Conservation (phyloP, 1,139 yeast genomes). For the Arxiozyma slooffiae region DNA sequence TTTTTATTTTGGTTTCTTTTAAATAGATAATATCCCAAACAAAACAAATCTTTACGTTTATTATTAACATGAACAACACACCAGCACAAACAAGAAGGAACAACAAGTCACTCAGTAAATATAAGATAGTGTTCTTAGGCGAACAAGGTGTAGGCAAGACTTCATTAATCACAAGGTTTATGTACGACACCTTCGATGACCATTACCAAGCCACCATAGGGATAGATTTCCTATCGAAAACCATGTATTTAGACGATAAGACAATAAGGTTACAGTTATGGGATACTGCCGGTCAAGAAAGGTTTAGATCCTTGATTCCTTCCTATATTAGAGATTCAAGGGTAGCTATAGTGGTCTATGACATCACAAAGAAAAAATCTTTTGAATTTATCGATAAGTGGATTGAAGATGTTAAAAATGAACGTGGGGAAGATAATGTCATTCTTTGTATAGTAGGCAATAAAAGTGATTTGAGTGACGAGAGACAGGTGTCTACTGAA, state of each 20-base stretch:
- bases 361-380: slow-evolving; percentile 76
- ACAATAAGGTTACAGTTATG: slow-evolving; percentile 69
- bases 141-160: slow-evolving; percentile 97
- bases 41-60: too few relatives aligned
- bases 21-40: too few relatives aligned
- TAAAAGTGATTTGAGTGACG: slow-evolving; percentile 58
- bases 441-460: slow-evolving; percentile 71
- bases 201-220: slow-evolving; percentile 93
- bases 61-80: neutral
- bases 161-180: slow-evolving; percentile 85
- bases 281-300: slow-evolving; percentile 99
- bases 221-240: slow-evolving; percentile 85
- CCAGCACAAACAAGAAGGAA: neutral
- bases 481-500: slow-evolving; percentile 70
- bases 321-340: slow-evolving; percentile 93
- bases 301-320: slow-evolving; percentile 89
- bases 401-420: slow-evolving; percentile 75
- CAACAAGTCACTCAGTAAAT: slow-evolving; percentile 45
- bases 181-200: slow-evolving; percentile 97
- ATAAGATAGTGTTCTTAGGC: slow-evolving; percentile 91
- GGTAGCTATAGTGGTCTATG: slow-evolving; percentile 93
- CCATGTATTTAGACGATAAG: slow-evolving; percentile 68
- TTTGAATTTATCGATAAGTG: slow-evolving; percentile 69
- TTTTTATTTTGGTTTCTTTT: too few relatives aligned
- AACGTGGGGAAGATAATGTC: slow-evolving; percentile 59